Conservation (phyloP, 1,284 basidiomycete genomes). For the Lentinula novae-zelandiae region DNA sequence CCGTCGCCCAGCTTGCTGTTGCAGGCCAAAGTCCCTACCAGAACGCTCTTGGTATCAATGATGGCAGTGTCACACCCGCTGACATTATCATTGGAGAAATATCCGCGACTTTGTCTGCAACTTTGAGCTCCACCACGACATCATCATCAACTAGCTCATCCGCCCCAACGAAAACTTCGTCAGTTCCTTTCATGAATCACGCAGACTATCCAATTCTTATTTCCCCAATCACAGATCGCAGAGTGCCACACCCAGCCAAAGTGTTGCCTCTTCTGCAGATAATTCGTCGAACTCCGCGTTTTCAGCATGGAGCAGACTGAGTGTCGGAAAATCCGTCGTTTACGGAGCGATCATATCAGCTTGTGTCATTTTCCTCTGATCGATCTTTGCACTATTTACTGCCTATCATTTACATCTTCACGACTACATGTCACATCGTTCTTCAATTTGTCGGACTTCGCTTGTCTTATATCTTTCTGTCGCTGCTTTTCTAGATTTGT, state of each 20-base stretch:
- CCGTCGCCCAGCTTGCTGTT: conserved; percentile 48
- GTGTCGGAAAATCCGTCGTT: neutral
- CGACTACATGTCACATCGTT: neutral
- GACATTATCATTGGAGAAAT: neutral
- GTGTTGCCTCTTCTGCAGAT: neutral
- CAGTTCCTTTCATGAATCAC: neutral
- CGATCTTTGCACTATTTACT: neutral
- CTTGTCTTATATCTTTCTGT: neutral
- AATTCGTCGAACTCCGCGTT: conserved; percentile 8
- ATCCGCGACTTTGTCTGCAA: neutral
- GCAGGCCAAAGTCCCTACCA: conserved; percentile 43
- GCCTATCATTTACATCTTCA: neutral
- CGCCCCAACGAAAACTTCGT: neutral
- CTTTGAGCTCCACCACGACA: neutral
- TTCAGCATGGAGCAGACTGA: neutral
- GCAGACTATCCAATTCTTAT: neutral
- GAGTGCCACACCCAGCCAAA: neutral
- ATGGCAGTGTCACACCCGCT: conserved; percentile 4
- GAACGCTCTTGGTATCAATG: conserved; percentile 36
- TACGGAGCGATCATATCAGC: conserved; percentile 1
- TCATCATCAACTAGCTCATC: neutral
- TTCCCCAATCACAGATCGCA: neutral
- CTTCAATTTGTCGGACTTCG: neutral
- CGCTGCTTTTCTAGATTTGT: neutral
- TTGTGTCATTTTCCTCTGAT: neutral